A percentile compares a stretch with the other conserved stretches of the same genome.
Conservation (phyloP, 257 asterid genomes). For the Coffea eugenioides region DNA sequence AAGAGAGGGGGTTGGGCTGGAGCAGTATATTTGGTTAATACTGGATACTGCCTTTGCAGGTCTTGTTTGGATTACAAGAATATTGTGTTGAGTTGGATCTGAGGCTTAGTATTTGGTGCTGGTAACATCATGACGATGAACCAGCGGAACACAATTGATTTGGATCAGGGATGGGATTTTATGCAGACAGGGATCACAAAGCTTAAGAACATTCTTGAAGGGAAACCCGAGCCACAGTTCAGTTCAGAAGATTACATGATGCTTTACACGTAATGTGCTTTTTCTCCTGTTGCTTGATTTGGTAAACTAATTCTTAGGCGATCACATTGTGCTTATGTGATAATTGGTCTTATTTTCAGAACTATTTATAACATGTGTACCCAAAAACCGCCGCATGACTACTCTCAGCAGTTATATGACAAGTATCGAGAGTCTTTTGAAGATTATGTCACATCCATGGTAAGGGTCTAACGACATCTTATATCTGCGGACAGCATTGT, state of each 20-base stretch:
- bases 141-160: slow-evolving; percentile 67
- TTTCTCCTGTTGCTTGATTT: background rate
- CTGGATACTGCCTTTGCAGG: slow-evolving; percentile 19
- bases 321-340: background rate
- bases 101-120: slow-evolving; percentile 21
- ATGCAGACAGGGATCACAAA: slow-evolving; percentile 88
- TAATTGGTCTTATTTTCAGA: slow-evolving; percentile 41
- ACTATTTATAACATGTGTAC: slow-evolving; percentile 98
- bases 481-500: background rate
- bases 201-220: slow-evolving; percentile 87
- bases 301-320: background rate
- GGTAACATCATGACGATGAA: slow-evolving; percentile 55
- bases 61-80: slow-evolving; percentile 13
- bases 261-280: slow-evolving; percentile 79
- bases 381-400: slow-evolving; percentile 96
- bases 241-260: slow-evolving; percentile 87
- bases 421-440: slow-evolving; percentile 81
- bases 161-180: slow-evolving; percentile 92
- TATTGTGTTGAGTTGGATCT: slow-evolving; percentile 9
- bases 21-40: background rate
- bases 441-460: slow-evolving; percentile 77
- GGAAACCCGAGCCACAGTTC: slow-evolving; percentile 84
- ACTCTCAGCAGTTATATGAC: slow-evolving; percentile 92
- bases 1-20: background rate
- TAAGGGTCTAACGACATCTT: slow-evolving; percentile 26